phyloP scores from a whole-genome alignment of 768 basidiomycete genomes.

The Cystobasidiopsis lactophilus region DNA sequence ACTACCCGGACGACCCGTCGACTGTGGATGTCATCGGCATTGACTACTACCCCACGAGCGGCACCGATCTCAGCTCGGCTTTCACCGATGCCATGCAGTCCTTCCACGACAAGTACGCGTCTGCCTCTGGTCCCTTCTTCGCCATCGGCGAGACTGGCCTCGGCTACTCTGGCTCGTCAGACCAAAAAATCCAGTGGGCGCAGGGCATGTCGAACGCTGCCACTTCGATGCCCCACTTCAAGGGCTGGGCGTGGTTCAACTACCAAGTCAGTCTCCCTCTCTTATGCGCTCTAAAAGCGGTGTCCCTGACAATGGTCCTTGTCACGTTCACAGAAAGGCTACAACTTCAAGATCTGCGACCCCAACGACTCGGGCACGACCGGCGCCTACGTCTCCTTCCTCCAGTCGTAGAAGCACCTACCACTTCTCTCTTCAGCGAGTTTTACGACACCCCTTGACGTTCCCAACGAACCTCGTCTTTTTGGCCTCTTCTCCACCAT shows the following conservation, averaged over 20 bases:
- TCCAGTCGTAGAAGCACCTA: too few species aligned
- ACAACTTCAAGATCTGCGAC: slow-evolving; percentile 11
- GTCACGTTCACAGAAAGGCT: slow-evolving; percentile 3
- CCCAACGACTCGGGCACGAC: neutral
- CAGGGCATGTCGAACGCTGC: neutral
- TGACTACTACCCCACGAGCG: neutral
- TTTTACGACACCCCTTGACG: too few species aligned
- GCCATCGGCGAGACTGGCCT: slow-evolving; percentile 21
- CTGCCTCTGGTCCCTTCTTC: slow-evolving; percentile 13
- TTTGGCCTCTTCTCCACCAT: too few species aligned
- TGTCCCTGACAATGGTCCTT: neutral
- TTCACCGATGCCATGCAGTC: slow-evolving; percentile 12
- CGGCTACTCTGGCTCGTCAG: slow-evolving; percentile 4
- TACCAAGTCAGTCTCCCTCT: slow-evolving; percentile 3
- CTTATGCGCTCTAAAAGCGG: too few species aligned
- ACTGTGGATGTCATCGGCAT: slow-evolving; percentile 18
- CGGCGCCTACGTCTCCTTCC: too few species aligned
- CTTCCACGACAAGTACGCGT: slow-evolving; percentile 18
- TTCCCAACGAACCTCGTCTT: too few species aligned
- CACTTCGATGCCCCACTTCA: slow-evolving; percentile 10
- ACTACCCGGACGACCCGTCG: slow-evolving; percentile 16
- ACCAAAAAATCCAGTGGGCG: slow-evolving; percentile 7
- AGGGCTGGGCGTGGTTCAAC: slow-evolving; percentile 18
- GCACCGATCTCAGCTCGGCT: neutral
- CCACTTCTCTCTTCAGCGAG: too few species aligned